These are phyloP conservation scores for Avena insularis DNA, from an alignment of 176 grass and related monocot genomes.

Conservation along the genomic window DNA sequence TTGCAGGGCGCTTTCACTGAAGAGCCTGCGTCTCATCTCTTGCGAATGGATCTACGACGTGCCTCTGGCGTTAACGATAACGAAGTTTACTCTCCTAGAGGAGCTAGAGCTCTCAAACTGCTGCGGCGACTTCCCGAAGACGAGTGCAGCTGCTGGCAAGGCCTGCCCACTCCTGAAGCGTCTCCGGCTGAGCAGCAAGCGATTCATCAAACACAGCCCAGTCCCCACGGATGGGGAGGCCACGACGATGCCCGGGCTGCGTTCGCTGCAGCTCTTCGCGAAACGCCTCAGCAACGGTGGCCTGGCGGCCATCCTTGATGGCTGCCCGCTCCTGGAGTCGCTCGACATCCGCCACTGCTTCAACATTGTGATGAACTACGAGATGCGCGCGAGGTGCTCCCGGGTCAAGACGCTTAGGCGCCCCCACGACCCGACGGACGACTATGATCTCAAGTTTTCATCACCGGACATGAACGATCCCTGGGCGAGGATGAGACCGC, in stretches of 20 bases:
- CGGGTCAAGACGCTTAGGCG: background rate
- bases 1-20: constrained; percentile 32
- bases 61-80: background rate
- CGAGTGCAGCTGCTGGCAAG: background rate
- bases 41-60: background rate
- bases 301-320: constrained; percentile 7
- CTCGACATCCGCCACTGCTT: constrained; percentile 43
- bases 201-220: background rate
- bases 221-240: constrained; percentile 4
- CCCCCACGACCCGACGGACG: background rate
- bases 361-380: background rate
- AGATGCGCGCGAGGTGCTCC: background rate
- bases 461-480: background rate
- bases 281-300: constrained; percentile 23
- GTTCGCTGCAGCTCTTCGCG: constrained; percentile 32
- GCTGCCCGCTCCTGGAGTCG: background rate
- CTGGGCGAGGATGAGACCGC: background rate
- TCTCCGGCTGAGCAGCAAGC: background rate
- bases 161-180: constrained; percentile 10
- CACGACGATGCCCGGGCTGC: background rate
- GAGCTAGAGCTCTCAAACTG: constrained; percentile 39
- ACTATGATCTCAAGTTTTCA: background rate
- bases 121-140: background rate
- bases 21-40: background rate
- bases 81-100: constrained; percentile 30